Evolutionary conservation across 2,329 filamentous ascomycete genomes (phyloP), one percentile per base, ranked within the genome.

Genomic region (Hymenoscyphus fructigenus): DNA sequence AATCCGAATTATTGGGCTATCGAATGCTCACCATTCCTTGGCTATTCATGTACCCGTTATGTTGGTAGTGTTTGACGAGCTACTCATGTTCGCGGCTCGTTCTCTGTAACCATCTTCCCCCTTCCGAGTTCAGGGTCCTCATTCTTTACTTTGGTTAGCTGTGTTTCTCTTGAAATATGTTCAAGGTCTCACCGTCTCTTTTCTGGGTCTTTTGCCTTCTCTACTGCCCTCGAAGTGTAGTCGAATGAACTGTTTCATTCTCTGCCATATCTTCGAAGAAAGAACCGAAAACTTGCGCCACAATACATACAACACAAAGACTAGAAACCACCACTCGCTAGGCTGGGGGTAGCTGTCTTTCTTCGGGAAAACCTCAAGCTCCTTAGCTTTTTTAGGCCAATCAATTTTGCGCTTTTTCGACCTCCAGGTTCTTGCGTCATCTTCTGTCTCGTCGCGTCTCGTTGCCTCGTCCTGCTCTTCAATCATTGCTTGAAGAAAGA

Each of bases 281-380:
- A 23, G 28, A 34, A 7, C 14, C 32, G 32, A n/a, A 14, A 23
- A 38, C 3, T 34, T 23, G 15, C 57, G 4, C 58, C 58, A 60
- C 6, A 47, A 41, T 10, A 60, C 14, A 17, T 14, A 44, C 14
- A 41, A 20, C 10, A 28, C 36, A 47, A 15, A 60, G n/a, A 29
- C 12, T 5, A 60, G 23, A 15, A 60, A 47, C 58, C 58, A 60
- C 58, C 36, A 60, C 38, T 60, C 36, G 12, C 29, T 44, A n/a
- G 36, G 58, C 15, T 60, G 58, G 36, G 36, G 34, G 32, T 47
- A 41, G 28, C 20, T 28, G 38, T 60, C 57, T 44, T 28, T 58
- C 32, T 36, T 58, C 29, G 56, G 56, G n/a, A 58, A 58, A 20
- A 59, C 57, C 36, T 59, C 58, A 23, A 60, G 58, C 28, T 60